phyloP scores from a whole-genome alignment of 345 rosid genomes.

The Syzygium oleosum region DNA sequence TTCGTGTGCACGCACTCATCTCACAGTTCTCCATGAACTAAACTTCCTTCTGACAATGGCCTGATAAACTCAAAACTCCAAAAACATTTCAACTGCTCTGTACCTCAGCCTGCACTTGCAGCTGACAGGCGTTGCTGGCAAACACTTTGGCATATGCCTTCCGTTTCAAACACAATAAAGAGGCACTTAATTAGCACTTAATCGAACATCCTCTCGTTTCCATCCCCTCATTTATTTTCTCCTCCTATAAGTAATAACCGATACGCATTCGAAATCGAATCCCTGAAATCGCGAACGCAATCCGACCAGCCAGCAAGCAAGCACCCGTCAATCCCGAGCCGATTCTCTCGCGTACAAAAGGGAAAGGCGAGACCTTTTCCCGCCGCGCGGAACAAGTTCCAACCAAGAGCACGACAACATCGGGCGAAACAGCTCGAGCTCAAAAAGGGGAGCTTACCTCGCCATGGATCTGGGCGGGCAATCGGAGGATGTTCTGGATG shows the following conservation, averaged over 20 bases:
- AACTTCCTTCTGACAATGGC: neutral
- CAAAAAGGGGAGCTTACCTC: neutral
- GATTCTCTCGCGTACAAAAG: neutral
- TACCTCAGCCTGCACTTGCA: neutral
- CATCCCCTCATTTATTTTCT: neutral
- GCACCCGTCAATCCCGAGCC: neutral
- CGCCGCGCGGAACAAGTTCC: neutral
- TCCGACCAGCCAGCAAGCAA: neutral
- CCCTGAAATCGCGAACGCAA: neutral
- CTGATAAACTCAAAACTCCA: neutral
- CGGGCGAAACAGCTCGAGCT: neutral
- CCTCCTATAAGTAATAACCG: neutral
- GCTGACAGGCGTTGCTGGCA: neutral
- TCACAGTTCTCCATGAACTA: neutral
- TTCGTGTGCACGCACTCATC: neutral
- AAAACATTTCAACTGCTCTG: neutral
- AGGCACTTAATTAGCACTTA: neutral
- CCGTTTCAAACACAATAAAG: neutral
- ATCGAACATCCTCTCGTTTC: neutral
- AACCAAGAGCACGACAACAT: neutral
- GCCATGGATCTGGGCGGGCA: conserved; percentile 27
- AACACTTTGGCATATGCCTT: neutral
- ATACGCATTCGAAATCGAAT: neutral
- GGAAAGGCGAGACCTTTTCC: neutral
- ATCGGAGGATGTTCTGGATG: conserved; percentile 64